phyloP scores from a whole-genome alignment of 139 green algal genomes.

The Chlorella sp. region DNA sequence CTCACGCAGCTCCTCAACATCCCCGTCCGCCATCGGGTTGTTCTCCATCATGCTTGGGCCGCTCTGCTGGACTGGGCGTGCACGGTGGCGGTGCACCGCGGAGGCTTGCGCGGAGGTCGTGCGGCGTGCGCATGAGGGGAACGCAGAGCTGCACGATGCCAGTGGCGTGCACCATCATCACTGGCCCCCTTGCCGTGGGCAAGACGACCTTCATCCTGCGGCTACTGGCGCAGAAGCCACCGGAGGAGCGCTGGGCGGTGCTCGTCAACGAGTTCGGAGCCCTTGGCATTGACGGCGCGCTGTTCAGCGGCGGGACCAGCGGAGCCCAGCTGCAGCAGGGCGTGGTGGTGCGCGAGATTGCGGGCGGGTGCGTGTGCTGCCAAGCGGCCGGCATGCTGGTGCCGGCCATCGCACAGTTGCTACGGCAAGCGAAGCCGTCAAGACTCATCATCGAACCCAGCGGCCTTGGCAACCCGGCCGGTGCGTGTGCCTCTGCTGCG shows the following conservation, averaged over 20 bases:
- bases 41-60: too few relatives aligned
- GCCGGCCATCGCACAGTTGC: conserved; percentile 52
- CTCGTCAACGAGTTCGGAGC: conserved; percentile 63
- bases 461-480: conserved; percentile 51
- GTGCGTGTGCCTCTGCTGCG: neutral
- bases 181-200: conserved; percentile 42
- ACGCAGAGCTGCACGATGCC: too few relatives aligned
- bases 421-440: conserved; percentile 53
- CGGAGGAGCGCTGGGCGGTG: conserved; percentile 44
- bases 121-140: too few relatives aligned
- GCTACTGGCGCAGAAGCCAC: conserved; percentile 27
- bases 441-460: conserved; percentile 52
- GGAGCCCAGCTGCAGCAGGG: neutral
- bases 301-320: conserved; percentile 24
- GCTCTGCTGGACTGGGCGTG: too few relatives aligned
- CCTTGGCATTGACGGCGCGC: conserved; percentile 46
- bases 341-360: neutral
- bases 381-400: conserved; percentile 40
- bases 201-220: conserved; percentile 49
- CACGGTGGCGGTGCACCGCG: too few relatives aligned
- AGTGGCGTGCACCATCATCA: conserved; percentile 43
- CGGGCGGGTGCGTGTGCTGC: conserved; percentile 47
- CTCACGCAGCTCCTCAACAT: too few relatives aligned
- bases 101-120: too few relatives aligned
- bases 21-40: too few relatives aligned